Conservation (phyloP, 2,329 filamentous ascomycete species). For the Anthostomella pinea region DNA sequence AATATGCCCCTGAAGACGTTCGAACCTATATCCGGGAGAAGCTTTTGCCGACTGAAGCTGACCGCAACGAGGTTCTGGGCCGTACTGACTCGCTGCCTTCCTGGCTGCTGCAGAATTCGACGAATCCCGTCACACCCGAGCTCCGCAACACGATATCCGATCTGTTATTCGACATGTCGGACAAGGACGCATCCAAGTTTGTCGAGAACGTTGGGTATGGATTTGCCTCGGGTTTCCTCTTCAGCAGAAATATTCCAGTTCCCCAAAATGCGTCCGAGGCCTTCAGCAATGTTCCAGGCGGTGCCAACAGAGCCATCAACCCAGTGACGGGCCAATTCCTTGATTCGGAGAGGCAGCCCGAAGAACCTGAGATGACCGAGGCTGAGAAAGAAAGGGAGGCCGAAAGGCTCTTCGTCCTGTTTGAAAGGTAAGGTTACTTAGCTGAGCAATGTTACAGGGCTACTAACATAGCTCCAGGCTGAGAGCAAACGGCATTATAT, state of each 20-base stretch:
- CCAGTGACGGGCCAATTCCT: slow-evolving; percentile 84
- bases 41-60: slow-evolving; percentile 73
- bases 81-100: slow-evolving; percentile 71
- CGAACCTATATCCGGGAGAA: slow-evolving; percentile 60
- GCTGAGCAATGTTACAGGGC: too few relatives aligned
- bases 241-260: slow-evolving; percentile 77
- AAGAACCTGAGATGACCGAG: slow-evolving; percentile 73
- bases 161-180: slow-evolving; percentile 84
- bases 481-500: slow-evolving; percentile 52
- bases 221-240: slow-evolving; percentile 85
- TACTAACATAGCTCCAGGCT: slow-evolving; percentile 25
- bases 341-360: slow-evolving; percentile 60
- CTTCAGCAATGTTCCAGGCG: slow-evolving; percentile 32
- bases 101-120: slow-evolving; percentile 73
- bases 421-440: slow-evolving; percentile 63
- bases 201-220: slow-evolving; percentile 93
- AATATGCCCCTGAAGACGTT: slow-evolving; percentile 61
- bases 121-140: slow-evolving; percentile 67
- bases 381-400: slow-evolving; percentile 93
- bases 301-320: slow-evolving; percentile 55
- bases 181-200: slow-evolving; percentile 73
- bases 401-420: slow-evolving; percentile 83
- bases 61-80: slow-evolving; percentile 76
- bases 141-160: slow-evolving; percentile 72
- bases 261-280: slow-evolving; percentile 63